These are phyloP conservation scores for Protomyces inundatus DNA, from an alignment of 1,139 yeast genomes.

Conservation along the genomic window DNA sequence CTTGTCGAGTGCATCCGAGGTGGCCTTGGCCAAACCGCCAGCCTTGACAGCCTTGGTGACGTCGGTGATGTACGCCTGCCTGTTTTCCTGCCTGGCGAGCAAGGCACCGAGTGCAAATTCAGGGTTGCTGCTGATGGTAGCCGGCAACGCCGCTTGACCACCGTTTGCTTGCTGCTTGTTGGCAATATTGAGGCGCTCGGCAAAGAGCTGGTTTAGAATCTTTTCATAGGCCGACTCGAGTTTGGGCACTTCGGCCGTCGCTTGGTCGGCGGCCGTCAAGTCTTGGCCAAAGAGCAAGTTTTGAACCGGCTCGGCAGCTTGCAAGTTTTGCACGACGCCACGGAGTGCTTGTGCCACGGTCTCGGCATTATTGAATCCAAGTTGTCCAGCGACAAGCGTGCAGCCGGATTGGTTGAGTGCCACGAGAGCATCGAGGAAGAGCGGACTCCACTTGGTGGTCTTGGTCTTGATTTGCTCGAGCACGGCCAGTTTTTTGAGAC, in stretches of 20 bases:
- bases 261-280: conserved; percentile 32
- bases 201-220: conserved; percentile 64
- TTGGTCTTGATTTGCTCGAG: conserved; percentile 55
- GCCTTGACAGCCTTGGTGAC: conserved; percentile 51
- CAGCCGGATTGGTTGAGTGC: conserved; percentile 50
- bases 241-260: conserved; percentile 39
- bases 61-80: conserved; percentile 46
- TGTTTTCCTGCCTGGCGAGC: conserved; percentile 53
- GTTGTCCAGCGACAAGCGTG: conserved; percentile 55
- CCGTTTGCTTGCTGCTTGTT: conserved; percentile 43
- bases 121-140: conserved; percentile 46
- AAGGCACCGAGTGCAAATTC: conserved; percentile 84
- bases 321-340: conserved; percentile 51
- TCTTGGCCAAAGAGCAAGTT: conserved; percentile 56
- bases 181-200: conserved; percentile 52
- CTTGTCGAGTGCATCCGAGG: conserved; percentile 57
- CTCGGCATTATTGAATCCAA: conserved; percentile 48
- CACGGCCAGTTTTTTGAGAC: conserved; percentile 56
- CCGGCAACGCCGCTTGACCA: conserved; percentile 6
- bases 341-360: conserved; percentile 47
- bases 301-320: conserved; percentile 55
- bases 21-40: conserved; percentile 46
- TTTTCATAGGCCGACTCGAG: conserved; percentile 75
- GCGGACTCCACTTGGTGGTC: conserved; percentile 56
- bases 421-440: conserved; percentile 70